Percentiles rank a stretch among this genome's conserved stretches.
Conservation (phyloP, 2,329 filamentous ascomycete species). For the Xylariaceae sp. region DNA sequence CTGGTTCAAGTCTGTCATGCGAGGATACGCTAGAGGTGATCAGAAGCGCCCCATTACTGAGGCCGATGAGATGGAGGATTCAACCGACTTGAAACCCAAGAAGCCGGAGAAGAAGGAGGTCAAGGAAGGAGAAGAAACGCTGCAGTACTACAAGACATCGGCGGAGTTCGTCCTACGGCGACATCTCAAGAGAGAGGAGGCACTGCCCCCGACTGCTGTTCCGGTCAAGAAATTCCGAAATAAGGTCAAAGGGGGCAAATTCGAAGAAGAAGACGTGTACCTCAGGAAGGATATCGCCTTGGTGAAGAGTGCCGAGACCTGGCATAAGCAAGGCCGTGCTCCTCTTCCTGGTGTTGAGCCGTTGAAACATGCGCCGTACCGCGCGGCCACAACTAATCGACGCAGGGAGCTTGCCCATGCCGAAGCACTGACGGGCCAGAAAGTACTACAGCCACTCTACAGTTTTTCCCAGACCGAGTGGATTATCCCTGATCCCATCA, state of each 20-base stretch:
- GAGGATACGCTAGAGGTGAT: conserved; percentile 56
- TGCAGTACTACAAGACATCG: conserved; percentile 84
- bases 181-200: conserved; percentile 88
- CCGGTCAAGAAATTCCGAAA: conserved; percentile 70
- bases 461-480: conserved; percentile 82
- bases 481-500: conserved; percentile 86
- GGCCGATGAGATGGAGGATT: conserved; percentile 74
- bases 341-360: conserved; percentile 66
- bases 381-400: conserved; percentile 81
- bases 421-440: conserved; percentile 71
- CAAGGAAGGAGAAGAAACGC: conserved; percentile 70
- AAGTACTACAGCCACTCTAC: conserved; percentile 82
- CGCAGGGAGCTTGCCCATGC: conserved; percentile 85
- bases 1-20: conserved; percentile 82
- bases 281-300: conserved; percentile 70
- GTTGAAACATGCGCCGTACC: conserved; percentile 81
- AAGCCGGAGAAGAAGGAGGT: conserved; percentile 67
- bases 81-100: conserved; percentile 67
- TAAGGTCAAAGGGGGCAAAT: conserved; percentile 66
- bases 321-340: conserved; percentile 92
- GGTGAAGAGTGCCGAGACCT: conserved; percentile 90
- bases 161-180: conserved; percentile 79
- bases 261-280: conserved; percentile 75
- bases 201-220: conserved; percentile 62
- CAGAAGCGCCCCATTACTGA: conserved; percentile 54